Conservation (phyloP, 257 asterid species). For the Lantana camara region DNA sequence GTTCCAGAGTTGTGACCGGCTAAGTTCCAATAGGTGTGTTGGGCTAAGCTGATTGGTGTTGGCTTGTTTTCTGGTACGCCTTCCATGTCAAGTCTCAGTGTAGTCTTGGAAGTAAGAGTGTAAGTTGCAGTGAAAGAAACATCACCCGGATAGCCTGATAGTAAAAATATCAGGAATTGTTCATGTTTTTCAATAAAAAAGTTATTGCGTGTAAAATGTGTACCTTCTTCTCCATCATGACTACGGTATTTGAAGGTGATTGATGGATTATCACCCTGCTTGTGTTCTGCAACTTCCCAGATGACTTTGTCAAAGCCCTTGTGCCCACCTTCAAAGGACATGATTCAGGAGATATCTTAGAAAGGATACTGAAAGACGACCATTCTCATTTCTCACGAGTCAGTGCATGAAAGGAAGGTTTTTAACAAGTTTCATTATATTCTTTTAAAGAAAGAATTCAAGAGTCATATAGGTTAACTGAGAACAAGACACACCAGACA, state of each 20-base stretch:
- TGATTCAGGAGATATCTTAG: constrained; percentile 7
- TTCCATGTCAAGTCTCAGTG: constrained; percentile 95
- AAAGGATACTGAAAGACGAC: not conserved
- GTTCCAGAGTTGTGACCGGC: constrained; percentile 78
- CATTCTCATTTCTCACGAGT: too few species aligned
- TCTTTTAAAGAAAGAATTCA: too few species aligned
- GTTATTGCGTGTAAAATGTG: not conserved
- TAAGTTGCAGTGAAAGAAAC: constrained; percentile 74
- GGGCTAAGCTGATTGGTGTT: constrained; percentile 89
- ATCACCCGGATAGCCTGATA: constrained; percentile 89
- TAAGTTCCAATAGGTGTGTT: constrained; percentile 96
- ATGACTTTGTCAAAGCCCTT: constrained; percentile 96
- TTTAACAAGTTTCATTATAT: too few species aligned
- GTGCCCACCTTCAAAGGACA: constrained; percentile 69
- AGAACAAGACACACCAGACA: too few species aligned
- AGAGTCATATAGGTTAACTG: too few species aligned
- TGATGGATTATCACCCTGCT: constrained; percentile 81
- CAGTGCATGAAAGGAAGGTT: not conserved
- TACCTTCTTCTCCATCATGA: constrained; percentile 97
- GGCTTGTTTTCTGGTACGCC: constrained; percentile 77
- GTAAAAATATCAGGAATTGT: too few species aligned
- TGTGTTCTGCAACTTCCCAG: constrained; percentile 87
- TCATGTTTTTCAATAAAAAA: too few species aligned
- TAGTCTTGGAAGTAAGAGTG: constrained; percentile 68
- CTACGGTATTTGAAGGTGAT: constrained; percentile 82